Conservation (phyloP, 2,329 filamentous ascomycete genomes). For the Apiospora saccharicola region DNA sequence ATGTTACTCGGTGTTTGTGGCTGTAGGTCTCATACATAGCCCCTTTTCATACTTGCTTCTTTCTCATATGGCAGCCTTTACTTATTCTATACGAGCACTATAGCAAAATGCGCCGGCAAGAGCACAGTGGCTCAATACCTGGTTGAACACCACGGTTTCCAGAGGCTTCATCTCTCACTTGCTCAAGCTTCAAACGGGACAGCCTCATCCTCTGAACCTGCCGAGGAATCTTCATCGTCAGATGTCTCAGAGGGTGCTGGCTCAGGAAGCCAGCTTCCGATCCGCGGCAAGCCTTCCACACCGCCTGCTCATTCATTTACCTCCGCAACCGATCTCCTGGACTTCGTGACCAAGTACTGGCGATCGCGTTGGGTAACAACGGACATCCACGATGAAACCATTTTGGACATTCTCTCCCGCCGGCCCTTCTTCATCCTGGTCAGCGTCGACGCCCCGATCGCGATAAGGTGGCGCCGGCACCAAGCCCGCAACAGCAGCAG, state of each 20-base stretch:
- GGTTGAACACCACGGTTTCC: conserved; percentile 83
- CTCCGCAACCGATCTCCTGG: conserved; percentile 72
- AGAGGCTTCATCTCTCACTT: conserved; percentile 68
- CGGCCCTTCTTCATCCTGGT: conserved; percentile 94
- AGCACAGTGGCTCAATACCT: conserved; percentile 89
- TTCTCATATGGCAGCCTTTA: conserved; percentile 25
- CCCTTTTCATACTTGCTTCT: background rate
- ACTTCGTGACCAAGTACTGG: conserved; percentile 89
- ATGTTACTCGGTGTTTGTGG: conserved; percentile 61
- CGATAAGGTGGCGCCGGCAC: conserved; percentile 83
- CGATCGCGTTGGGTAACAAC: conserved; percentile 84
- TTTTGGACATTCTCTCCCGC: conserved; percentile 77
- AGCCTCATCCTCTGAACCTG: background rate
- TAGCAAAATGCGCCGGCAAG: conserved; percentile 94
- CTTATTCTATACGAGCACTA: conserved; percentile 18
- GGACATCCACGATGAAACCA: conserved; percentile 75
- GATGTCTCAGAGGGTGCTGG: background rate
- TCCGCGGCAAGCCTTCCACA: conserved; percentile 22
- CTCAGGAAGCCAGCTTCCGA: background rate
- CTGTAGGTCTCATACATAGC: conserved; percentile 42
- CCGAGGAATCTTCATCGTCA: background rate
- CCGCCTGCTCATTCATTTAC: conserved; percentile 57
- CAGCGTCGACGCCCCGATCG: conserved; percentile 89
- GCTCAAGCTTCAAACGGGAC: background rate
- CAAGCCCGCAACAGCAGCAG: conserved; percentile 49